phyloP scores from a whole-genome alignment of 768 basidiomycete genomes.

The Lactarius deliciosus region DNA sequence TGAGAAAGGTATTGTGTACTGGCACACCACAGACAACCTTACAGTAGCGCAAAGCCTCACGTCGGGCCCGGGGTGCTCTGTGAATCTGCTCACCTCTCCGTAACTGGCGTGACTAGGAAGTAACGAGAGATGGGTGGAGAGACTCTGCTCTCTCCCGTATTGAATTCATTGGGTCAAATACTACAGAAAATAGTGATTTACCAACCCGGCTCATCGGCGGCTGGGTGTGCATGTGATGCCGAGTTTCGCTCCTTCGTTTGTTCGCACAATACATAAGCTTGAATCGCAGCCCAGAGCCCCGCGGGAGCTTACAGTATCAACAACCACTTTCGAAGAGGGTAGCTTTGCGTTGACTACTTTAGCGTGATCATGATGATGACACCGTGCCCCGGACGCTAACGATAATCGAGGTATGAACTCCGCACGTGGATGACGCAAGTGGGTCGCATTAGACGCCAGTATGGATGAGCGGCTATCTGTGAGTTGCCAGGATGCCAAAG shows the following conservation, averaged over 20 bases:
- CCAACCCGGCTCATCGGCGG: no score
- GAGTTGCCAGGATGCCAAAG: neutral
- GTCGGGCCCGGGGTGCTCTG: no score
- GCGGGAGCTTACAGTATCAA: neutral
- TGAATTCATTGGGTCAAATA: no score
- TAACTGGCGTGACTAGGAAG: no score
- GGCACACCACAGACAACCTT: no score
- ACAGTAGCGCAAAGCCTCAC: no score
- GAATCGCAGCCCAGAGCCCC: neutral
- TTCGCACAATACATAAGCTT: neutral
- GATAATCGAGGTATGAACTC: neutral
- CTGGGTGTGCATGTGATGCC: neutral
- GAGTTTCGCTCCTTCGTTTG: neutral
- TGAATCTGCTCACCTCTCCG: no score
- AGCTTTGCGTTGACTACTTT: neutral
- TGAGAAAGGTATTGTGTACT: constrained; percentile 15
- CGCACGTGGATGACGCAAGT: neutral
- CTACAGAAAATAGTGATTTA: no score
- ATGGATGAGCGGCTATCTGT: neutral
- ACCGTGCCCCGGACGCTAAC: neutral
- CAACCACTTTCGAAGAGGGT: neutral
- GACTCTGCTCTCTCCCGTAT: no score
- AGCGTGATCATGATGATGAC: neutral
- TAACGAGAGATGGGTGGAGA: no score
- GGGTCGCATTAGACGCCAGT: neutral